phyloP scores from a whole-genome alignment of 257 asterid species.

The Solanum tarapatanum region DNA sequence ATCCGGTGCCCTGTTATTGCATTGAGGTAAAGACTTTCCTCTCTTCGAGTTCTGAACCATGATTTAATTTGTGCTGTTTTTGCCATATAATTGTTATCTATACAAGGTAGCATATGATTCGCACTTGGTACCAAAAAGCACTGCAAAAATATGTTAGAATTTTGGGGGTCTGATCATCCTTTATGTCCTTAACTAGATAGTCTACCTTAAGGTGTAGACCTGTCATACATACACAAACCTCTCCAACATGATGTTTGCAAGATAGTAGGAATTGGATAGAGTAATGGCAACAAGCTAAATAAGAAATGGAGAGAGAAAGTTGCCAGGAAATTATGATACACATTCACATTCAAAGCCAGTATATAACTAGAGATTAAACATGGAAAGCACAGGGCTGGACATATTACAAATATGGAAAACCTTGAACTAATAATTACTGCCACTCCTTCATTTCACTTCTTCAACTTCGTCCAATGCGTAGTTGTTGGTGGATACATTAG shows the following conservation, averaged over 20 bases:
- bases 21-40: not conserved
- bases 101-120: not conserved
- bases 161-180: not conserved
- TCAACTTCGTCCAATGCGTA: constrained; percentile 75
- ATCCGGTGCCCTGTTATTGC: not conserved
- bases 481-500: constrained; percentile 77
- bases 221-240: not conserved
- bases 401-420: constrained; percentile 8
- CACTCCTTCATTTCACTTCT: constrained; percentile 19
- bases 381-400: not conserved
- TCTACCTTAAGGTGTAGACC: not conserved
- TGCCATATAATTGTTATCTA: not conserved
- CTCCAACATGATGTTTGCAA: not conserved
- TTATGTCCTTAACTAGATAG: not conserved
- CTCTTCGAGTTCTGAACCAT: not conserved
- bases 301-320: not conserved
- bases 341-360: constrained; percentile 5
- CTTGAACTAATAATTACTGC: not conserved
- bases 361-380: constrained; percentile 4
- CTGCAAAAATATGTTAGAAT: not conserved
- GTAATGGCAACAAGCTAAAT: not conserved
- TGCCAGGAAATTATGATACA: constrained; percentile 4
- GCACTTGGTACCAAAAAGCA: not conserved
- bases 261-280: not conserved
- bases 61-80: not conserved